These are phyloP conservation scores for Jamesozyma rosinii DNA, from an alignment of 805 yeast species.

Conservation along the genomic window DNA sequence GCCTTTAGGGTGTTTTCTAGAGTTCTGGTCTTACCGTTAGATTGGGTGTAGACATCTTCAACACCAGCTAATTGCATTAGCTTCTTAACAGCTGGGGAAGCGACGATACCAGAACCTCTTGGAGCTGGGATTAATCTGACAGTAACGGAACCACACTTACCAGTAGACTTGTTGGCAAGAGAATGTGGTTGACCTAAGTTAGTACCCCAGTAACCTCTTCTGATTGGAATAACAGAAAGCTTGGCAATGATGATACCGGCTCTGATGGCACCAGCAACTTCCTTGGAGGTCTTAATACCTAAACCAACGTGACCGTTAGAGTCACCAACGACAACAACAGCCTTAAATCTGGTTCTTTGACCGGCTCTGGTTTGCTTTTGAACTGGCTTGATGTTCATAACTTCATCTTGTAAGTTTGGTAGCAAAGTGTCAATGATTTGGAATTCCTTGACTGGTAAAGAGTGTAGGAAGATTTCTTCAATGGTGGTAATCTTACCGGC, in stretches of 20 bases:
- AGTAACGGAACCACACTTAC: constrained; percentile 99
- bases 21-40: constrained; percentile 99
- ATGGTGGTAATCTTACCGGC: constrained; percentile 94
- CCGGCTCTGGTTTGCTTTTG: constrained; percentile 99
- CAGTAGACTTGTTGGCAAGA: constrained; percentile 93
- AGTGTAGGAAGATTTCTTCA: constrained; percentile 98
- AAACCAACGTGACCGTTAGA: constrained; percentile 99
- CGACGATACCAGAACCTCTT: constrained; percentile 99
- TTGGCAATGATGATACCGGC: constrained; percentile 99
- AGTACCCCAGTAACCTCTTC: constrained; percentile 99
- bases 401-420: constrained; percentile 95
- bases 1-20: constrained; percentile 99
- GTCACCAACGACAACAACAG: constrained; percentile 99
- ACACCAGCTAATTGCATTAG: constrained; percentile 98
- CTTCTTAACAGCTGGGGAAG: constrained; percentile 99
- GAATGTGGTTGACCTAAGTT: constrained; percentile 99
- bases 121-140: constrained; percentile 99
- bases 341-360: constrained; percentile 99
- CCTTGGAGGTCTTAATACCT: constrained; percentile 99
- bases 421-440: constrained; percentile 95
- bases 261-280: constrained; percentile 99
- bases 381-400: constrained; percentile 99
- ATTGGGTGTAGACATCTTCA: constrained; percentile 98
- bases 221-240: constrained; percentile 96
- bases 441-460: constrained; percentile 98